phyloP scores from a whole-genome alignment of 1,139 yeast species.

The Scheffersomyces titani region DNA sequence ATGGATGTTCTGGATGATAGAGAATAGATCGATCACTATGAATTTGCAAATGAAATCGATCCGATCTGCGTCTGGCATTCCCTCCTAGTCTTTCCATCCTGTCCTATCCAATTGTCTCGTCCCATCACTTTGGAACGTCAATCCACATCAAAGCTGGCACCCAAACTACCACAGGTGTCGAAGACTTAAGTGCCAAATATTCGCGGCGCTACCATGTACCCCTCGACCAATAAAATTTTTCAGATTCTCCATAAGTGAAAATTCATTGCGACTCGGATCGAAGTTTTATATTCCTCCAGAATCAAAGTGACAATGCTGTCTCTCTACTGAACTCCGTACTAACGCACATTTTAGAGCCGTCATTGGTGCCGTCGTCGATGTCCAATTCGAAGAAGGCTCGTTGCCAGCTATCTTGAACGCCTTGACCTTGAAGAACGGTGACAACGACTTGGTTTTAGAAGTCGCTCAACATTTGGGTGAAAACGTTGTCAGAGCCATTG shows the following conservation, averaged over 20 bases:
- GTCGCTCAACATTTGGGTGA: conserved; percentile 99
- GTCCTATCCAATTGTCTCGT: neutral
- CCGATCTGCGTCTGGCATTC: neutral
- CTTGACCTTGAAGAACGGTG: conserved; percentile 76
- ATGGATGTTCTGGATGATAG: neutral
- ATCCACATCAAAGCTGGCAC: neutral
- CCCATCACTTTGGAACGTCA: neutral
- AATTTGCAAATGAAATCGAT: too few species aligned
- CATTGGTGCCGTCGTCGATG: conserved; percentile 99
- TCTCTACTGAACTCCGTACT: conserved; percentile 16
- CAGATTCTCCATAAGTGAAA: conserved; percentile 8
- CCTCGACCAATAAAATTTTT: conserved; percentile 35
- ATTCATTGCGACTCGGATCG: neutral
- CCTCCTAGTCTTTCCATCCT: neutral
- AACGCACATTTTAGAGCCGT: conserved; percentile 68
- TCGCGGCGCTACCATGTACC: neutral
- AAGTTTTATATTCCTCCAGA: neutral
- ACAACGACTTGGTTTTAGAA: conserved; percentile 82
- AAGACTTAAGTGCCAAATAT: neutral
- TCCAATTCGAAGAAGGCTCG: conserved; percentile 96
- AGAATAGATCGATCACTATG: too few species aligned
- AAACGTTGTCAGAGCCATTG: conserved; percentile 99
- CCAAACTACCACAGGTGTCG: neutral
- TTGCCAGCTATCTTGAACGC: conserved; percentile 98
- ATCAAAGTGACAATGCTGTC: neutral